These are phyloP conservation scores for Cystobasidium onofrii DNA, from an alignment of 768 basidiomycete genomes.

Conservation along the genomic window DNA sequence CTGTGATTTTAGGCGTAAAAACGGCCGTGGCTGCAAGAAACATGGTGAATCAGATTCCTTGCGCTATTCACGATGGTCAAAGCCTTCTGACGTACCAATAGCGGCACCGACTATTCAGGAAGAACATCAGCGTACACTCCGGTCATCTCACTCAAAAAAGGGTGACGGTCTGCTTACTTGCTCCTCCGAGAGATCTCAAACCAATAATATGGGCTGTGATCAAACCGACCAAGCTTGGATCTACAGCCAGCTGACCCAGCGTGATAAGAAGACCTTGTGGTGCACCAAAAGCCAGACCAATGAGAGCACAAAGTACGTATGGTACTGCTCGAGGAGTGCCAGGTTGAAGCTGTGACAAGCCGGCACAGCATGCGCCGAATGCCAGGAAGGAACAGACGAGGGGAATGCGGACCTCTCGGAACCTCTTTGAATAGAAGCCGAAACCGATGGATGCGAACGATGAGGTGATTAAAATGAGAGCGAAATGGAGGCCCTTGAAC, in stretches of 20 bases:
- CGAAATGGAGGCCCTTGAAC: constrained; percentile 61
- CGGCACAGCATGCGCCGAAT: background rate
- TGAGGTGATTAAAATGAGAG: background rate
- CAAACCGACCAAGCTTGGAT: constrained; percentile 14
- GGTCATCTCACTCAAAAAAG: background rate
- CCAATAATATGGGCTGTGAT: constrained; percentile 4
- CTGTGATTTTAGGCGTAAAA: constrained; percentile 8
- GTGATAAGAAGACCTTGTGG: constrained; percentile 21
- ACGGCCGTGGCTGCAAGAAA: constrained; percentile 8
- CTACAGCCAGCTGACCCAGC: constrained; percentile 17
- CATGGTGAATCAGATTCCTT: background rate
- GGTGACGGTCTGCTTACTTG: background rate
- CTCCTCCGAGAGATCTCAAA: constrained; percentile 5
- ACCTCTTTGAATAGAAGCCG: constrained; percentile 13
- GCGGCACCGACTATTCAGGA: background rate
- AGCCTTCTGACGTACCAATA: background rate
- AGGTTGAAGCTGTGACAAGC: background rate
- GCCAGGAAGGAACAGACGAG: background rate
- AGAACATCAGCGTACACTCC: background rate
- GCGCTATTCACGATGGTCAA: too few relatives aligned
- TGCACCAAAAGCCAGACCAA: constrained; percentile 7
- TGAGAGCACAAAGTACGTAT: background rate
- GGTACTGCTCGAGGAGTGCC: background rate
- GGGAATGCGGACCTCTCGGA: constrained; percentile 5
- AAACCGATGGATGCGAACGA: background rate